Evolutionary conservation across 2,329 filamentous ascomycete species (phyloP).

Genomic region (Fusarium fracticaudum): DNA sequence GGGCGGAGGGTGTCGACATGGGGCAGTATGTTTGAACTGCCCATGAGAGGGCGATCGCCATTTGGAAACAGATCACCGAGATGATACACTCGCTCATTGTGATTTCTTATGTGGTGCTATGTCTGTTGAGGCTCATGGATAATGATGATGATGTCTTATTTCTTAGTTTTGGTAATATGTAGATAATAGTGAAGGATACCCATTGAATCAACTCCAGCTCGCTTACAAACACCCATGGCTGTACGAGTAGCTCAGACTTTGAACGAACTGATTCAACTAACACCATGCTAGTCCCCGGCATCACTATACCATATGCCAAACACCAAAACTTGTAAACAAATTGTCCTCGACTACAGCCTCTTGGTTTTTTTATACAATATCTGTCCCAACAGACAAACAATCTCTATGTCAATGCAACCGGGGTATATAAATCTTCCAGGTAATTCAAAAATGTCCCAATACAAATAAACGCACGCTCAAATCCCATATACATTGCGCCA

Average conservation of each 20-base stretch:
- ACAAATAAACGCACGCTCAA: constrained; percentile 40
- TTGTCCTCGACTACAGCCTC: constrained; percentile 8
- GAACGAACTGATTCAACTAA: neutral
- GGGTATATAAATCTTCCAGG: constrained; percentile 40
- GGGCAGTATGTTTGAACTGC: constrained; percentile 12
- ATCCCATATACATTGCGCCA: constrained; percentile 36
- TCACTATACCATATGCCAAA: neutral
- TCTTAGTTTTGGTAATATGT: neutral
- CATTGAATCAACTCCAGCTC: neutral
- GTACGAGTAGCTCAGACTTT: neutral
- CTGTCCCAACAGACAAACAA: constrained; percentile 36
- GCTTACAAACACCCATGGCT: neutral
- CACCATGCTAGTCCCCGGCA: neutral
- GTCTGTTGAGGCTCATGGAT: constrained; percentile 1
- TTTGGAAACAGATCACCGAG: neutral
- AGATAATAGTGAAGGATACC: constrained; percentile 20
- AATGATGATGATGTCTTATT: constrained; percentile 29
- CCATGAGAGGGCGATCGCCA: neutral
- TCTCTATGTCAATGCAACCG: constrained; percentile 36
- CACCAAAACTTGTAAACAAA: neutral
- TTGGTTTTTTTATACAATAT: constrained; percentile 27
- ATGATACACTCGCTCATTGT: neutral
- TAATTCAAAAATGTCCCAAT: constrained; percentile 35
- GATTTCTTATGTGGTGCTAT: neutral
- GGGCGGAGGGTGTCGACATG: neutral